A percentile compares a stretch with the other conserved stretches of the same genome.
Conservation (phyloP, 805 yeast genomes). For the Candida cerambycidarum region DNA sequence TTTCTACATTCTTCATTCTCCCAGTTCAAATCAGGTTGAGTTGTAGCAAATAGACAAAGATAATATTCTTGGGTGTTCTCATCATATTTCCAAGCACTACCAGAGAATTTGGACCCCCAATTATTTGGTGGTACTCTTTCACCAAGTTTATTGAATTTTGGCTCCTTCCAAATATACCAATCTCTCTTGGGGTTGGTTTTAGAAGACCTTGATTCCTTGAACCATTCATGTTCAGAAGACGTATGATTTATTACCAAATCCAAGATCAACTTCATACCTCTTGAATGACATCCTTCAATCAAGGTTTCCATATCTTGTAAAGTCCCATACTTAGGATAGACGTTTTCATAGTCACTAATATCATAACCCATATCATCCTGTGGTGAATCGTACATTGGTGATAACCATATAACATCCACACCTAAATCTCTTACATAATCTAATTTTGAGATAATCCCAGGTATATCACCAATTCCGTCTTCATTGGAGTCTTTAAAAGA, state of each 20-base stretch:
- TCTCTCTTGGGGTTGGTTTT: constrained; percentile 55
- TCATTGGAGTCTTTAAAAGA: constrained; percentile 58
- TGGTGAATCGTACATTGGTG: constrained; percentile 59
- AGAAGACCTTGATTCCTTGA: constrained; percentile 53
- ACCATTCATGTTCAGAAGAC: constrained; percentile 57
- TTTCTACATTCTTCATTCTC: constrained; percentile 43
- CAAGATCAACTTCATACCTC: constrained; percentile 52
- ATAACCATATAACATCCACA: constrained; percentile 54
- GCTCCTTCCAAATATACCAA: constrained; percentile 60
- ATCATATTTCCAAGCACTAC: constrained; percentile 59
- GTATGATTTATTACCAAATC: constrained; percentile 63
- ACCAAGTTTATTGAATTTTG: constrained; percentile 46
- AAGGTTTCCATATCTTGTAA: constrained; percentile 51
- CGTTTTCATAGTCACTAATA: constrained; percentile 51
- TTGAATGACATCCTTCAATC: constrained; percentile 45
- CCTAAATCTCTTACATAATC: constrained; percentile 53
- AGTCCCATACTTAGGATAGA: constrained; percentile 54
- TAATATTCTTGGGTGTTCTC: constrained; percentile 55
- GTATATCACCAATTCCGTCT: constrained; percentile 60
- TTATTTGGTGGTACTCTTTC: constrained; percentile 56
- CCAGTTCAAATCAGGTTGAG: constrained; percentile 66
- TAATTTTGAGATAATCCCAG: constrained; percentile 51
- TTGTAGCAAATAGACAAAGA: constrained; percentile 49
- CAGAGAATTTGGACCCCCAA: constrained; percentile 54
- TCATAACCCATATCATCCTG: constrained; percentile 67